Percentiles rank a stretch among this genome's conserved stretches.
These are phyloP conservation scores for Quercus lobata DNA, from an alignment of 331 rosid genomes.

Conservation along the genomic window DNA sequence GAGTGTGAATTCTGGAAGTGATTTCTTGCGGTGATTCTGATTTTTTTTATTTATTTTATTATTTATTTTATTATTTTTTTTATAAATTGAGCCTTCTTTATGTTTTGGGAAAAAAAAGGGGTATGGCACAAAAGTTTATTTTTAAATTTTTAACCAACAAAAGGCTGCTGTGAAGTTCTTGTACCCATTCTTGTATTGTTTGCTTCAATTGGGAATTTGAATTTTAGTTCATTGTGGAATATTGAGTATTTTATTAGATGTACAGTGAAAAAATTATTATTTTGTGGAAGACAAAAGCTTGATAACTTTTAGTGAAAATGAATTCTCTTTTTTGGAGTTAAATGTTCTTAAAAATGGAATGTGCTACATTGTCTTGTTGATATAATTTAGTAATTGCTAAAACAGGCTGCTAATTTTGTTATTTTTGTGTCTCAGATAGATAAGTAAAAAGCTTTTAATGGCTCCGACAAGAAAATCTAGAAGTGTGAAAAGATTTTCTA, in stretches of 20 bases:
- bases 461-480: constrained; percentile 63
- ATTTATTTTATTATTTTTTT: too few species aligned
- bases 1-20: background rate
- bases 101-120: background rate
- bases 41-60: too few species aligned
- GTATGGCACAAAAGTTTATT: background rate
- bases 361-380: background rate
- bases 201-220: background rate
- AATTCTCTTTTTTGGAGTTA: background rate
- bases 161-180: background rate
- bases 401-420: background rate
- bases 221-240: background rate
- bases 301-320: background rate
- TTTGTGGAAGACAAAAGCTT: background rate
- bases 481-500: constrained; percentile 40
- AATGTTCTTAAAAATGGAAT: background rate
- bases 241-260: background rate
- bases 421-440: constrained; percentile 28
- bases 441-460: constrained; percentile 30
- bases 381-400: background rate
- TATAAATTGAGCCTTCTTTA: background rate
- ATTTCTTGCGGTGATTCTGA: too few species aligned
- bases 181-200: background rate
- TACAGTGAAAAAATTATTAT: background rate
- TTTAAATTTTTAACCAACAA: background rate